phyloP scores from a whole-genome alignment of 495 filamentous ascomycete species.

The Podospora pseudopauciseta region DNA sequence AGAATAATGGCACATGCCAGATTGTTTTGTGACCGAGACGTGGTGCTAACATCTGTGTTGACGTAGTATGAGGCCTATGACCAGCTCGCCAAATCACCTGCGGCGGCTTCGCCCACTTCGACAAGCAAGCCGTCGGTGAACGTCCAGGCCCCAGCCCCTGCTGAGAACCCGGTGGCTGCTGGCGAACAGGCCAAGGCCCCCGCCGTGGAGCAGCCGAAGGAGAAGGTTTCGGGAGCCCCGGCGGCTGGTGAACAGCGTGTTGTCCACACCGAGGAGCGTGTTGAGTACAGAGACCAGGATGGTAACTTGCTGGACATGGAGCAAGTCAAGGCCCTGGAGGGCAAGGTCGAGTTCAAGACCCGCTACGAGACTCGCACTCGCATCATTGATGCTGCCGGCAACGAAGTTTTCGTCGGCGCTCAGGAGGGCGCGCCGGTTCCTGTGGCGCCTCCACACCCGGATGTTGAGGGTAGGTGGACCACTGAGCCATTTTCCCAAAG shows the following conservation, averaged over 20 bases:
- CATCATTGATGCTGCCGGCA: slow-evolving; percentile 72
- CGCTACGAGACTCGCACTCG: slow-evolving; percentile 88
- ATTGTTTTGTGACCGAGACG: not conserved
- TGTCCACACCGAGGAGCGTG: slow-evolving; percentile 68
- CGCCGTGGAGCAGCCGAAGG: slow-evolving; percentile 20
- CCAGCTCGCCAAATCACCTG: slow-evolving; percentile 19
- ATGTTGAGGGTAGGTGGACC: slow-evolving; percentile 59
- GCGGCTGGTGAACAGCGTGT: slow-evolving; percentile 49
- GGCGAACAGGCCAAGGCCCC: slow-evolving; percentile 23
- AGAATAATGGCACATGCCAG: not conserved
- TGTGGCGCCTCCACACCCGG: slow-evolving; percentile 78
- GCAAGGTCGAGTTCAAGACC: slow-evolving; percentile 92
- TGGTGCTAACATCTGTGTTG: slow-evolving; percentile 9
- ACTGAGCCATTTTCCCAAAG: not conserved
- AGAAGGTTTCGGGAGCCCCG: slow-evolving; percentile 43
- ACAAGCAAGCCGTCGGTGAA: slow-evolving; percentile 25
- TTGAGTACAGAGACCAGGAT: slow-evolving; percentile 93
- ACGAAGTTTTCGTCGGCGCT: slow-evolving; percentile 54
- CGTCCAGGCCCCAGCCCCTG: slow-evolving; percentile 32
- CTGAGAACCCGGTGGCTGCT: slow-evolving; percentile 19
- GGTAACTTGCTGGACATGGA: slow-evolving; percentile 82
- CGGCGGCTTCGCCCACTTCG: not conserved
- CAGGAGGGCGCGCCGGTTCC: slow-evolving; percentile 24
- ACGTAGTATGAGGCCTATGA: slow-evolving; percentile 45
- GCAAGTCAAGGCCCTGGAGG: slow-evolving; percentile 77